Evolutionary conservation across 495 filamentous ascomycete genomes (phyloP).

Genomic region (Daldinia decipiens): DNA sequence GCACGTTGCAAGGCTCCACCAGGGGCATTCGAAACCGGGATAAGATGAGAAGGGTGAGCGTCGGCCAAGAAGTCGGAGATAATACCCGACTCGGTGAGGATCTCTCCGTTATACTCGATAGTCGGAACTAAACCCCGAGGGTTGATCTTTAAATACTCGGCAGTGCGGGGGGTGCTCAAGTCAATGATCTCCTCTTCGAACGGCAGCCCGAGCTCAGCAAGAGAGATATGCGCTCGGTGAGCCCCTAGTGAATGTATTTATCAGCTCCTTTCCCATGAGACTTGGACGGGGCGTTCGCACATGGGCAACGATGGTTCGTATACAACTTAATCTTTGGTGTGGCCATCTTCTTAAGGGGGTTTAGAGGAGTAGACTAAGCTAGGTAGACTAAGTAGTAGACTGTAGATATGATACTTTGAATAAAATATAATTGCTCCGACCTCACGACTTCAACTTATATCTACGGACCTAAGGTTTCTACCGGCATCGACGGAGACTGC

Average conservation of each 20-base stretch:
- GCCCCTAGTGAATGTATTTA: conserved; percentile 58
- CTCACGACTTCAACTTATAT: conserved; percentile 3
- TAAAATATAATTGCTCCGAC: background rate
- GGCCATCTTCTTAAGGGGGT: conserved; percentile 41
- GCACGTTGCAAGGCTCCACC: conserved; percentile 67
- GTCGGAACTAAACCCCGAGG: conserved; percentile 84
- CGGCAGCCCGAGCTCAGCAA: conserved; percentile 75
- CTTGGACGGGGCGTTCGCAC: conserved; percentile 34
- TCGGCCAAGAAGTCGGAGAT: conserved; percentile 79
- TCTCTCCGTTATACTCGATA: conserved; percentile 73
- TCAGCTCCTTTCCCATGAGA: conserved; percentile 2
- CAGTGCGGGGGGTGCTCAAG: conserved; percentile 73
- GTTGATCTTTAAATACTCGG: conserved; percentile 88
- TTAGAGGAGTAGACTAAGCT: background rate
- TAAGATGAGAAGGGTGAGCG: conserved; percentile 58
- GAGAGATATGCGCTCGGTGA: conserved; percentile 81
- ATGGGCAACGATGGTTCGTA: conserved; percentile 82
- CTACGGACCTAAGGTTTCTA: background rate
- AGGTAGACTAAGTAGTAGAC: background rate
- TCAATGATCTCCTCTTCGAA: conserved; percentile 87
- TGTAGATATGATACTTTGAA: too few relatives aligned
- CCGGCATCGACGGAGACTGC: conserved; percentile 2
- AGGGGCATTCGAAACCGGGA: conserved; percentile 58
- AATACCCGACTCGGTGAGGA: conserved; percentile 78
- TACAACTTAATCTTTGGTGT: conserved; percentile 67